These are phyloP conservation scores for Coemansia sp. DNA, from an alignment of 192 early-diverging fungal genomes.

Conservation along the genomic window DNA sequence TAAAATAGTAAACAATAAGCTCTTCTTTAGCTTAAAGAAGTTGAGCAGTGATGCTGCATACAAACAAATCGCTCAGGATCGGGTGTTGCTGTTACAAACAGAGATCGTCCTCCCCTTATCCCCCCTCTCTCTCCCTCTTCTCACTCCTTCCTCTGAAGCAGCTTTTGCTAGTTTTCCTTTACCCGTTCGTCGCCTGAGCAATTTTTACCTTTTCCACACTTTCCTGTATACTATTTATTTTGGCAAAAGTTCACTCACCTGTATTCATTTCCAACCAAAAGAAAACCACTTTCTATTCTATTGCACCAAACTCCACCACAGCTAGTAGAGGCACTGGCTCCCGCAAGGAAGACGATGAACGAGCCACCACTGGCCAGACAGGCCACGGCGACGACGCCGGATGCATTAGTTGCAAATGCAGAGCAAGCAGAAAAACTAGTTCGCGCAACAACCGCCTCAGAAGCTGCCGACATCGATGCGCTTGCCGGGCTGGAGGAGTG, in stretches of 20 bases:
- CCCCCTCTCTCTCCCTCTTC: neutral
- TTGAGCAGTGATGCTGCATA: too few relatives aligned
- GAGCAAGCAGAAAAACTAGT: conserved; percentile 3
- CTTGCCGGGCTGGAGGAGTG: conserved; percentile 20
- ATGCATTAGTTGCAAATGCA: conserved; percentile 2
- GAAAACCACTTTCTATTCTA: neutral
- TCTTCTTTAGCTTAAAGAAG: too few relatives aligned
- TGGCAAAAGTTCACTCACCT: neutral
- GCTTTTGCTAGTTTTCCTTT: too few relatives aligned
- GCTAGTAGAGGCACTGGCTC: neutral
- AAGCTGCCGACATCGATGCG: conserved; percentile 17
- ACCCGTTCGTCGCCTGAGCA: neutral
- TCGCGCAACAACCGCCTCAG: conserved; percentile 12
- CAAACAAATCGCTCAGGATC: too few relatives aligned
- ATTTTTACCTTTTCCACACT: neutral
- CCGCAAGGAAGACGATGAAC: neutral
- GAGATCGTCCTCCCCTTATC: neutral
- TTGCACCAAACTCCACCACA: neutral
- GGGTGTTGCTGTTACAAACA: too few relatives aligned
- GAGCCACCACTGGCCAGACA: too few relatives aligned
- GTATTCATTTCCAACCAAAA: neutral
- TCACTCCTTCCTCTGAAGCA: neutral
- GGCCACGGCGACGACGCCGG: neutral
- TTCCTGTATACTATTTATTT: neutral
- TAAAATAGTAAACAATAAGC: too few relatives aligned